Evolutionary conservation across 768 basidiomycete species (phyloP), one percentile per base, ranked within the genome.

Genomic region (Podaxis carcinomalis): DNA sequence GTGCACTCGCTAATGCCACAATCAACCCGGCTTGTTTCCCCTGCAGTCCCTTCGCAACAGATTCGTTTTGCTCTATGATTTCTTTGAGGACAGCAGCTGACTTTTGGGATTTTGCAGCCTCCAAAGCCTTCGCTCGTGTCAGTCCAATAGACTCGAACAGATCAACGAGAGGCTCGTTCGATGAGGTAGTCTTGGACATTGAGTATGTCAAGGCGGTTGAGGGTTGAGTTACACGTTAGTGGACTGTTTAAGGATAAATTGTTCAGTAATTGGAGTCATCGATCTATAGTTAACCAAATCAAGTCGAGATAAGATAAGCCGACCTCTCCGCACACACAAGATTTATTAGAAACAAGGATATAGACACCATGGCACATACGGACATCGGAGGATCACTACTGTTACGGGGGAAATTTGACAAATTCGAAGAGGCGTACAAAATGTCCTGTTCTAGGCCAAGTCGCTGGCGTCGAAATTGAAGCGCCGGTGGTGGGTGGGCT

Each of bases 91-190:
- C 76, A 3, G 80, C 71, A 4, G 92, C 89, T 68, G 84, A 84
- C 77, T 93, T 96, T 3, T 88, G 77, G 62, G 82, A 89, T 70
- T 93, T 92, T 37, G 87, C 85, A 4, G 91, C 89, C 67, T 97
- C 93, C 9, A 82, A 80, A 1, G 95, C 91, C 71, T 93, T 92
- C 56, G 88, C 75, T 62, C 85, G 80, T 44, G 87, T 78, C 47
- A 97, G 77, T 25, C 92, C 92, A 59, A 94, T 87, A 39, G 86
- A 82, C 70, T 86, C 83, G 78, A 95, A 94, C 39, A 89, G 77
- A 19, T 72, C 39, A 16, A 81, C 69, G 25, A 79, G 51, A 19
- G 39, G 27, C 10, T 59, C 59, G 51, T 53, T 53, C 28, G 50
- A 39, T 9, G 59, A 44, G 5, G 39, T 52, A 5, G 35, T 32